These are phyloP conservation scores for Pseudopediastrum boryanum DNA, from an alignment of 139 green algal species.

Conservation along the genomic window DNA sequence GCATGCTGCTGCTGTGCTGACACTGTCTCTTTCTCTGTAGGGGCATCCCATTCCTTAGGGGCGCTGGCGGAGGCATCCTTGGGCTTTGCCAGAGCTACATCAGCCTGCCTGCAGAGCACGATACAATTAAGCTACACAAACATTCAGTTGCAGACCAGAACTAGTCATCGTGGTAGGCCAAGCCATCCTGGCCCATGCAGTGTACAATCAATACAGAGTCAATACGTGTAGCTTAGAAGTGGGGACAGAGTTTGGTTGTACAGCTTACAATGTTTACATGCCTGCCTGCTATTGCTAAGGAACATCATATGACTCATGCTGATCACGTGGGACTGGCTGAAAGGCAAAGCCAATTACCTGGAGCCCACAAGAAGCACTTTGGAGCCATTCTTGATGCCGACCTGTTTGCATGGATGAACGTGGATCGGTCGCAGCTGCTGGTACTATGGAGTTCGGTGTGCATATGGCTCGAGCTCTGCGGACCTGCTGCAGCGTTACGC, in stretches of 20 bases:
- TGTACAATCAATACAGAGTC: neutral
- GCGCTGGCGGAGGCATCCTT: neutral
- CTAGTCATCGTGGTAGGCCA: neutral
- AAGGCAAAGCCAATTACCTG: neutral
- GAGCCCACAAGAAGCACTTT: constrained; percentile 65
- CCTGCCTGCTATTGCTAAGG: neutral
- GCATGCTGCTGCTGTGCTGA: constrained; percentile 57
- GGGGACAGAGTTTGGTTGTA: neutral
- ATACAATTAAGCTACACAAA: neutral
- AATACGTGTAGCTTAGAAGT: neutral
- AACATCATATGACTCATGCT: neutral
- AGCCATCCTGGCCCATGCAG: neutral
- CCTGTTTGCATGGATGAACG: constrained; percentile 22
- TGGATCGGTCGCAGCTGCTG: neutral
- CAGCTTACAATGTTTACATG: neutral
- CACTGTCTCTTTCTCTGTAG: constrained; percentile 40
- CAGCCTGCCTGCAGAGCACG: constrained; percentile 6
- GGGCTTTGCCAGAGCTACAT: constrained; percentile 34
- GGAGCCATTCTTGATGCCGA: constrained; percentile 57
- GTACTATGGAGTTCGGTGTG: neutral
- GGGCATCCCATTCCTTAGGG: constrained; percentile 40
- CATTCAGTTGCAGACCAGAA: neutral
- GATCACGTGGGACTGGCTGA: neutral
- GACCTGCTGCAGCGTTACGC: constrained; percentile 33
- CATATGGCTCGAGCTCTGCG: neutral